Evolutionary conservation across 2,329 filamentous ascomycete species (phyloP).

Genomic region (Aspergillus sp.): DNA sequence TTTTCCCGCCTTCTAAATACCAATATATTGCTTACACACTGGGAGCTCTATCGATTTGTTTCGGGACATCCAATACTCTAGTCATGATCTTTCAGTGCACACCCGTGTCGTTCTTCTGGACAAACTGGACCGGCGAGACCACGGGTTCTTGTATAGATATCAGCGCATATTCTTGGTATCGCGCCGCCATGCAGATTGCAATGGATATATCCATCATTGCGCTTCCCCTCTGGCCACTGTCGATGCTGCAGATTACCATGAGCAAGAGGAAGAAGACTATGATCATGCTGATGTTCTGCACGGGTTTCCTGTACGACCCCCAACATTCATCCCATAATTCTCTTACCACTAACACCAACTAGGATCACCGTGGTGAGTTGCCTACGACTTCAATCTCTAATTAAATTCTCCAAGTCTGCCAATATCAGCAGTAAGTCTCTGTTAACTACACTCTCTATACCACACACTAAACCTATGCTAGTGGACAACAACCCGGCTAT

Average conservation of each 20-base stretch:
- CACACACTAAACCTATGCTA: background rate
- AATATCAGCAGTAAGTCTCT: constrained; percentile 35
- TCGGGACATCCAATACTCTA: constrained; percentile 36
- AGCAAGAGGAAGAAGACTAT: constrained; percentile 51
- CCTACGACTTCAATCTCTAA: constrained; percentile 41
- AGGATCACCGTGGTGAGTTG: constrained; percentile 45
- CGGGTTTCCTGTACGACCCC: constrained; percentile 44
- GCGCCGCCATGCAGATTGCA: constrained; percentile 54
- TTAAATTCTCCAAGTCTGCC: constrained; percentile 39
- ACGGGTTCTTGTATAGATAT: constrained; percentile 51
- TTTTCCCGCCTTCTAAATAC: constrained; percentile 47
- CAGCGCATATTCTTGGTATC: constrained; percentile 52
- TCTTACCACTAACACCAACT: background rate
- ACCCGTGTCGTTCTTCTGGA: constrained; percentile 53
- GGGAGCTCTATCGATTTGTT: constrained; percentile 52
- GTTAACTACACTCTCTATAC: too few relatives aligned
- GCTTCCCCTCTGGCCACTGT: constrained; percentile 51
- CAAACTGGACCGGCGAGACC: constrained; percentile 50
- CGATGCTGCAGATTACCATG: constrained; percentile 37
- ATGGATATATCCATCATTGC: constrained; percentile 55
- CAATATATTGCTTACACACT: constrained; percentile 43
- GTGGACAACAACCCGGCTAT: constrained; percentile 43
- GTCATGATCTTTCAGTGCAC: constrained; percentile 27
- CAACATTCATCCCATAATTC: background rate
- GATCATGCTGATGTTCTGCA: constrained; percentile 53